phyloP scores from a whole-genome alignment of 345 rosid genomes.

The Arabis hirsuta region DNA sequence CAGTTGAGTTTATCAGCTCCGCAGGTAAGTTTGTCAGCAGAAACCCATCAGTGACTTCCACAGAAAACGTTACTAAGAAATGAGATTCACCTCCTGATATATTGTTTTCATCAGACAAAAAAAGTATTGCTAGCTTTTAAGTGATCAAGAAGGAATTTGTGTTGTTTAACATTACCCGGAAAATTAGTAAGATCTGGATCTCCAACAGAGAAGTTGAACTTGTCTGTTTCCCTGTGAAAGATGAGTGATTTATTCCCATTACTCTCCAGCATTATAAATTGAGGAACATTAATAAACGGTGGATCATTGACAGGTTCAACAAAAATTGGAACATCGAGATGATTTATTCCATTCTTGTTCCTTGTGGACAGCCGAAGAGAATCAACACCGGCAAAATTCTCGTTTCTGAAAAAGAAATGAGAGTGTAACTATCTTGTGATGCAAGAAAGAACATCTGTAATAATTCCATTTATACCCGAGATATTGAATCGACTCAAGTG shows the following conservation, averaged over 20 bases:
- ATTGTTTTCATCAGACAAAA: constrained; percentile 1
- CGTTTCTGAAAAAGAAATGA: constrained; percentile 52
- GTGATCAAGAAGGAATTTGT: background rate
- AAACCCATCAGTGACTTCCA: constrained; percentile 80
- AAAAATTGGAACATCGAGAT: constrained; percentile 57
- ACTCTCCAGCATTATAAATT: constrained; percentile 53
- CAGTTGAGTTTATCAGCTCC: constrained; percentile 72
- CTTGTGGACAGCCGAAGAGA: constrained; percentile 62
- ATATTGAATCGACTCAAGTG: constrained; percentile 75
- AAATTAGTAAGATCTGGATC: constrained; percentile 78
- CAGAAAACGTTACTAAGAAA: constrained; percentile 65
- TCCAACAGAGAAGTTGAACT: constrained; percentile 72
- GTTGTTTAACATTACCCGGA: constrained; percentile 58
- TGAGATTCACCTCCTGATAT: constrained; percentile 59
- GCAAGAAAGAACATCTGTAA: background rate
- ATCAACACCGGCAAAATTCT: constrained; percentile 81
- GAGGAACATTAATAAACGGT: constrained; percentile 69
- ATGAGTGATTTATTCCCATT: constrained; percentile 54
- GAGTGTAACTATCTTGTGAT: constrained; percentile 3
- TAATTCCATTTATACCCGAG: constrained; percentile 65
- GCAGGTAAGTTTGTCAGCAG: constrained; percentile 66
- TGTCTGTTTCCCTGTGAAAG: constrained; percentile 54
- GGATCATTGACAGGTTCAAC: constrained; percentile 85
- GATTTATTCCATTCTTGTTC: constrained; percentile 74
- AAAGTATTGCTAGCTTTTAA: background rate